These are phyloP conservation scores for Amanita fuliginea DNA, from an alignment of 768 basidiomycete species.

Conservation along the genomic window DNA sequence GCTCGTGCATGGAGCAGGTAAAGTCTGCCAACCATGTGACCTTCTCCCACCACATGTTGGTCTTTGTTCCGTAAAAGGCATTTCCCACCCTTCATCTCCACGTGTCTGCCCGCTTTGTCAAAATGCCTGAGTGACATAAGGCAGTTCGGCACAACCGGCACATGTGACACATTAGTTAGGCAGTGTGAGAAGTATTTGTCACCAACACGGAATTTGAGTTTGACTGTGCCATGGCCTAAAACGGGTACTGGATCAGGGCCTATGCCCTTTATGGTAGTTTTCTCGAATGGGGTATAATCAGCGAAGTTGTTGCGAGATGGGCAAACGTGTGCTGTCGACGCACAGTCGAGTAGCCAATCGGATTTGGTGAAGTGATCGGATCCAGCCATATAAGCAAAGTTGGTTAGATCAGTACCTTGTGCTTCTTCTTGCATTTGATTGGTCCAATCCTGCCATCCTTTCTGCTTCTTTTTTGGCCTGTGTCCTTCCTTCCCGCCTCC, in stretches of 20 bases:
- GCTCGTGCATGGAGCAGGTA: neutral
- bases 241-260: conserved; percentile 7
- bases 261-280: conserved; percentile 10
- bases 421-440: neutral
- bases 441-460: neutral
- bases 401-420: neutral
- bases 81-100: neutral
- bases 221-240: conserved; percentile 12
- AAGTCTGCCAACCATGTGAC: neutral
- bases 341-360: conserved; percentile 16
- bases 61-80: neutral
- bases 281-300: conserved; percentile 9
- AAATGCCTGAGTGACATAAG: conserved; percentile 13
- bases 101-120: neutral
- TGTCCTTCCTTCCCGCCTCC: too few species aligned
- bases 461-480: neutral
- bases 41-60: neutral
- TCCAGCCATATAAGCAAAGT: neutral
- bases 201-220: conserved; percentile 10
- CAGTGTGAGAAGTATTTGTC: conserved; percentile 9
- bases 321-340: conserved; percentile 17
- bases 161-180: conserved; percentile 11
- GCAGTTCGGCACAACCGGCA: conserved; percentile 13
- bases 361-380: conserved; percentile 6
- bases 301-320: conserved; percentile 11